Percentiles rank a stretch among this genome's conserved stretches.
Evolutionary conservation across 2,329 filamentous ascomycete genomes (phyloP).

Genomic region (Talaromyces funiculosus): DNA sequence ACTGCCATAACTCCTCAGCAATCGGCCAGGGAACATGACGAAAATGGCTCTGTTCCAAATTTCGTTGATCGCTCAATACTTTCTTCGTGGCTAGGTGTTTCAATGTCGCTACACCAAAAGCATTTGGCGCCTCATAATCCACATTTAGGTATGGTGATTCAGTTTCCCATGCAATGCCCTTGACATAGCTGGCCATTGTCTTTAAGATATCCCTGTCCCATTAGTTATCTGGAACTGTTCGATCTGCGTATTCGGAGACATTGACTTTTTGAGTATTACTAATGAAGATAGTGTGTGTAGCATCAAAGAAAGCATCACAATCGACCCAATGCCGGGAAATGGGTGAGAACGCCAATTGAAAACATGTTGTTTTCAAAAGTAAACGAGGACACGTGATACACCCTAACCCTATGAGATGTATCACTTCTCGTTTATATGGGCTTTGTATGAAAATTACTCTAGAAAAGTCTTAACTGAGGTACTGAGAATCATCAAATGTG

Average conservation of each 20-base stretch:
- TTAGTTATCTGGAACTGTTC: neutral
- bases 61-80: conserved; percentile 33
- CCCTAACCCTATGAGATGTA: neutral
- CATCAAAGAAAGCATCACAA: neutral
- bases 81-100: conserved; percentile 31
- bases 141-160: conserved; percentile 32
- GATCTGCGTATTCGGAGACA: neutral
- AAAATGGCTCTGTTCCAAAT: conserved; percentile 31
- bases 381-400: neutral
- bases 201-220: neutral
- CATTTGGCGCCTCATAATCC: conserved; percentile 23
- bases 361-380: neutral
- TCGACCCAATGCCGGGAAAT: neutral
- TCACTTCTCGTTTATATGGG: too few relatives aligned
- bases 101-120: conserved; percentile 27
- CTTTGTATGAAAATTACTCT: too few relatives aligned
- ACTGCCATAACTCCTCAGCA: conserved; percentile 37
- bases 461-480: too few relatives aligned
- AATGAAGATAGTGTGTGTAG: neutral
- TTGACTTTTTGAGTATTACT: neutral
- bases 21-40: conserved; percentile 35
- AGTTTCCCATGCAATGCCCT: conserved; percentile 33
- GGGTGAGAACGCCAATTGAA: too few relatives aligned
- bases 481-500: too few relatives aligned
- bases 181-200: conserved; percentile 14